Base-by-base conservation (phyloP, 73 alveolate genomes). In the Vitrella brassicaformis region DNA sequence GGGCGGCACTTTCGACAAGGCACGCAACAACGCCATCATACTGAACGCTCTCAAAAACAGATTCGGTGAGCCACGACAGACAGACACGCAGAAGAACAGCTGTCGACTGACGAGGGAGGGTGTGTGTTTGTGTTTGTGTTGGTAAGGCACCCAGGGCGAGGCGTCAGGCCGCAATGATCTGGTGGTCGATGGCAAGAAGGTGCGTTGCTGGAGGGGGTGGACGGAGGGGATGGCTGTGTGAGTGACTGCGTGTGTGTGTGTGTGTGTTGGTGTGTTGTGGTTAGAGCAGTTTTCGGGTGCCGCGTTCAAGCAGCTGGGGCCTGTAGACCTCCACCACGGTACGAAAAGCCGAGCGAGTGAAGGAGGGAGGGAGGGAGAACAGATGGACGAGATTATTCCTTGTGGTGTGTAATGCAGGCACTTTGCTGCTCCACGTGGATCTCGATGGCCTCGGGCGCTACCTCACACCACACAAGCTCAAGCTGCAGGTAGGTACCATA, bases 81-180 rank as follows among this genome's bases (percentile, higher is more conserved):
- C n/a, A n/a, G n/a, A n/a, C n/a, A n/a, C n/a, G n/a, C n/a, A n/a
- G n/a, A n/a, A n/a, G n/a, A n/a, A n/a, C n/a, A n/a, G n/a, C n/a
- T n/a, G n/a, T n/a, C n/a, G n/a, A n/a, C n/a, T n/a, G n/a, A n/a
- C n/a, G n/a, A n/a, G n/a, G n/a, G n/a, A n/a, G n/a, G n/a, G n/a
- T n/a, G n/a, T n/a, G n/a, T n/a, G n/a, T n/a, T n/a, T n/a, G n/a
- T n/a, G n/a, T n/a, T n/a, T n/a, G n/a, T n/a, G n/a, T n/a, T n/a
- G n/a, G n/a, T n/a, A n/a, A n/a, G n/a, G 89, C 8, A 80, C 88
- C 68, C 67, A 73, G 30, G 95, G 94, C 25, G 88, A 90, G 78
- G 79, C 89, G 1, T 78, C 92, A 22, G 98, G 98, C 25, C 88
- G 98, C 64, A 92, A 92, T 81, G 98, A 92, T 68, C 75, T 92